Evolutionary conservation across 345 rosid genomes (phyloP).

Genomic region (Draba incana): DNA sequence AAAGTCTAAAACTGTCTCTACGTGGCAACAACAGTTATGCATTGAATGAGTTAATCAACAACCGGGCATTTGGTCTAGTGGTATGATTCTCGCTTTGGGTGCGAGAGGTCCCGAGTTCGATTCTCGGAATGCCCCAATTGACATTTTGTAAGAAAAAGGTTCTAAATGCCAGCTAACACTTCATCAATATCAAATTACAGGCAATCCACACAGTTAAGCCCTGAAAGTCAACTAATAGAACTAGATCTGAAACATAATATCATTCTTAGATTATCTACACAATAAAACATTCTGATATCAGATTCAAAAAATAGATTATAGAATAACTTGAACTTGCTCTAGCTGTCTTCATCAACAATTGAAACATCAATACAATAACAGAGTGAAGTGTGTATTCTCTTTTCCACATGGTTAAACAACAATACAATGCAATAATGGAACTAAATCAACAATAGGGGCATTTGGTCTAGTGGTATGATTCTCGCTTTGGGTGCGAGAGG

Average conservation of each 20-base stretch:
- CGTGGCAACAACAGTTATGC: background rate
- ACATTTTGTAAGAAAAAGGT: too few species aligned
- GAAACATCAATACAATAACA: background rate
- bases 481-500: too few species aligned
- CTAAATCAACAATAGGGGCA: constrained; percentile 57
- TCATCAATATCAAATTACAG: background rate
- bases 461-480: too few species aligned
- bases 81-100: constrained; percentile 91
- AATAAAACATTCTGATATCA: background rate
- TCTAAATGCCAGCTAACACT: background rate
- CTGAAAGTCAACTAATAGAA: background rate
- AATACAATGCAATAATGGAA: background rate
- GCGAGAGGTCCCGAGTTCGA: constrained; percentile 26
- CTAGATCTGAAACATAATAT: background rate
- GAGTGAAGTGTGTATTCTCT: background rate
- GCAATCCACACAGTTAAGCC: background rate
- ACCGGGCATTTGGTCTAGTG: constrained; percentile 79
- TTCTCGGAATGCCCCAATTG: too few species aligned
- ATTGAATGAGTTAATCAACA: background rate
- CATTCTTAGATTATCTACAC: background rate
- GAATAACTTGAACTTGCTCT: background rate
- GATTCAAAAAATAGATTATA: background rate
- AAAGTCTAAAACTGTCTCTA: background rate
- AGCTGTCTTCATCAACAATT: background rate
- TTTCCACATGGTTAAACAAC: background rate